Base-by-base conservation (phyloP, 352 stramenopile species). In the Pythium aphanidermatum region DNA sequence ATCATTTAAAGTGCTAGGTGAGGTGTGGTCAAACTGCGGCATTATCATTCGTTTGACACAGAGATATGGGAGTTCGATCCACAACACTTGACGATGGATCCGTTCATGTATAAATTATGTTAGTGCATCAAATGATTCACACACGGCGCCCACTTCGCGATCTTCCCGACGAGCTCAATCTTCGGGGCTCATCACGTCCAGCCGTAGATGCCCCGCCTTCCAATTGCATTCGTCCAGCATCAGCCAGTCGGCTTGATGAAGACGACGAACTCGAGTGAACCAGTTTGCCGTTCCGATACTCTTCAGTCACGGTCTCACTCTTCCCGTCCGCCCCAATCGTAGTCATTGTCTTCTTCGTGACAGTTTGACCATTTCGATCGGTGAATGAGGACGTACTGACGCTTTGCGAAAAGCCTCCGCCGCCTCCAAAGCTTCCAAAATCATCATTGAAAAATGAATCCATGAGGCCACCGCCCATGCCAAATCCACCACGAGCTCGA, bases 341-440 rank as follows among this genome's bases (percentile, higher is more conserved):
- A 4, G 74, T 86, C 23, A 65, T 88, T 30, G 75, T 89, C 58
- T 83, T 88, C 47, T 81, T 80, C 5, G 61, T 86, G n/a, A 92
- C 62, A n/a, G 74, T 44, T 28, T 82, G 69, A 6, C 80, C 80
- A 38, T 73, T 84, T 17, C 59, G 73, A 37, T 92, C 75, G 10
- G 65, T 86, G 50, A 68, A 84, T 36, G 67, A 75, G 7, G 80
- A 88, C 50, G 70, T 74, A 36, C 70, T 87, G 27, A 82, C 67
- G 31, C 65, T 89, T 20, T 55, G 60, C 19, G 63, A 69, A 12
- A 80, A 74, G 4, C 65, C 65, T 17, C 61, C 67, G 5, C 59
- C 30, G 2, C 51, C 55, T 9, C 68, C 61, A 7, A 35, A 41
- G 3, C 34, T 46, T n/a, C 38, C 39, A 20, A 20, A 10, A 23